Base-by-base conservation (phyloP, 1,284 basidiomycete genomes). In the Sparassis latifolia region DNA sequence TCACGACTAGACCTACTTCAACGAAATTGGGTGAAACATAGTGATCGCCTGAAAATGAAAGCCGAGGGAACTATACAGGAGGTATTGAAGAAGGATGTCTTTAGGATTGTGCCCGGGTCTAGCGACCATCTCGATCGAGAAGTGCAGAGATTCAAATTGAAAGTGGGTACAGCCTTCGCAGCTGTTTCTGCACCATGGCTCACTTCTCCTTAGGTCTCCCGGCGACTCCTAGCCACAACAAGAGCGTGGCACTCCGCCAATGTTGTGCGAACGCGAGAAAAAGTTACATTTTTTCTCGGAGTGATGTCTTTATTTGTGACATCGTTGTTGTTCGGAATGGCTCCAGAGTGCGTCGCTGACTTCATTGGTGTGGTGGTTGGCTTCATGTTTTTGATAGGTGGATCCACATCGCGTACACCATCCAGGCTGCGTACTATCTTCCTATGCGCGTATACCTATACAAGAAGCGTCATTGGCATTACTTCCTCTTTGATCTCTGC, bases 401-500 rank as follows among this genome's bases (percentile, higher is more conserved):
- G 81, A 74, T 92, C 29, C 89, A 90, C 56, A 74, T 90, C 20
- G 72, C 80, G 9, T 93, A 92, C 66, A 91, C 92, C 0, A 61
- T 86, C 0, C 85, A 89, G 62, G 79, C 78, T 7, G 64, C 82
- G 27, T 87, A 86, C 65, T 86, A 95, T 53, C 76, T 97, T 3
- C 89, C 92, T 0, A 67, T 89, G 35, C 86, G 93, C 46, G 79
- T 77, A 10, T 95, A 87, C 68, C 78, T 71, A 38, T 95, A 94
- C 76, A 94, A 94, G 78, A 84, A 86, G 64, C 88, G 84, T 45
- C 79, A 80, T 2, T 95, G 86, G 84, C 92, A 95, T 66, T 97
- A 97, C 70, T 97, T 97, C 73, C 76, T 96, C 43, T 95, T 95
- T 67, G 93, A 92, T 66, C 73, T 95, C 40, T 96, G 92, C 68